Evolutionary conservation across 2,329 filamentous ascomycete species (phyloP).

Genomic region (Calonectria fujianensis): DNA sequence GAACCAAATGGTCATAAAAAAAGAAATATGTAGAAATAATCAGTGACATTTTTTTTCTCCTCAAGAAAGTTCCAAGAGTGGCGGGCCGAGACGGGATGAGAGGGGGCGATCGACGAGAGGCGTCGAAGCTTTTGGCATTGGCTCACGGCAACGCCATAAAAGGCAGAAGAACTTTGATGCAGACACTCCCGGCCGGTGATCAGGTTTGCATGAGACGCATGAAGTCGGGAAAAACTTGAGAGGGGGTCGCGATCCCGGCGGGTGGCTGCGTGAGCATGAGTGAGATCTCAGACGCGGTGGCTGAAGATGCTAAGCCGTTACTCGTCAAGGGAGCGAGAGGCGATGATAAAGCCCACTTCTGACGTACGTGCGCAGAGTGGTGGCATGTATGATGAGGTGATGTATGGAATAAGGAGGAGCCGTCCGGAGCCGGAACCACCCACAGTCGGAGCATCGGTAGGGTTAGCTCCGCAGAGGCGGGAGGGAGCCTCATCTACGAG

Average conservation of each 20-base stretch:
- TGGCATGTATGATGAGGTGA: conserved; percentile 19
- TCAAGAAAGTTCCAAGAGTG: conserved; percentile 20
- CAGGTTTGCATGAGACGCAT: conserved; percentile 16
- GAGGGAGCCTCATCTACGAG: conserved; percentile 17
- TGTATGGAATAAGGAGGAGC: conserved; percentile 3
- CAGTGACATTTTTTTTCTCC: not conserved
- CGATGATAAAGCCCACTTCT: conserved; percentile 9
- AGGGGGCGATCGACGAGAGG: conserved; percentile 19
- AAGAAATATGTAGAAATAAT: not conserved
- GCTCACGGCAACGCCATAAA: conserved; percentile 4
- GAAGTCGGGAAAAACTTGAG: conserved; percentile 15
- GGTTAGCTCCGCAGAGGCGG: conserved; percentile 19
- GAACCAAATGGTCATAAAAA: not conserved
- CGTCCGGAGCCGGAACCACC: conserved; percentile 14
- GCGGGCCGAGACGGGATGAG: conserved; percentile 20
- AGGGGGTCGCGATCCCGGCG: conserved; percentile 30
- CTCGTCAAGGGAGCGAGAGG: conserved; percentile 26
- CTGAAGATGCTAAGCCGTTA: conserved; percentile 14
- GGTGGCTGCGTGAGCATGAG: conserved; percentile 31
- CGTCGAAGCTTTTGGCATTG: conserved; percentile 20
- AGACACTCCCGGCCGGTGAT: conserved; percentile 26
- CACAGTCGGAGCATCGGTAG: conserved; percentile 16
- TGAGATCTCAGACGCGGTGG: conserved; percentile 25
- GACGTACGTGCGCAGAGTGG: conserved; percentile 23
- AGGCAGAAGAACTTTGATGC: conserved; percentile 24